Evolutionary conservation across 257 asterid species (phyloP).

Genomic region (Nicotiana obtusifolia): DNA sequence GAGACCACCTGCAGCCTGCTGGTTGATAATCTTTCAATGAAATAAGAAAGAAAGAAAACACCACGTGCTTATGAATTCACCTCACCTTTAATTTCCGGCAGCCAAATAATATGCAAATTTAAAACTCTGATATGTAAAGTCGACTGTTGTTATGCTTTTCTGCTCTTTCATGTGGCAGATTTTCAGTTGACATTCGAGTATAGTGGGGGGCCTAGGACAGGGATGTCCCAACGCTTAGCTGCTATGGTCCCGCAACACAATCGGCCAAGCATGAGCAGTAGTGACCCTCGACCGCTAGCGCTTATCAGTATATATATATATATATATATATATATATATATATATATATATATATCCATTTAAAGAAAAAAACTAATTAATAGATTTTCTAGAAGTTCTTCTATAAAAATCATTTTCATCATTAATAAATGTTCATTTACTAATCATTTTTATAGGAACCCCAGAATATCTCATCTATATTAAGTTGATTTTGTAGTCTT

Average conservation of each 20-base stretch:
- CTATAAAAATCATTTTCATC: neutral
- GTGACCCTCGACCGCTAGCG: neutral
- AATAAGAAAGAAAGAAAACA: no score
- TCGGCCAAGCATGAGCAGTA: neutral
- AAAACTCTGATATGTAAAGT: no score
- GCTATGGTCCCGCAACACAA: neutral
- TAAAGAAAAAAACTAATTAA: neutral
- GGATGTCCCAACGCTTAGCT: neutral
- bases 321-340: no score
- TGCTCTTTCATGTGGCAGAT: neutral
- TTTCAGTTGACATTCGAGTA: neutral
- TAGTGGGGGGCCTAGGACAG: neutral
- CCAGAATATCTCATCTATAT: neutral
- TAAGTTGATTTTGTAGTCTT: neutral
- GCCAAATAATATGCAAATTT: no score
- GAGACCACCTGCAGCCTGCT: no score
- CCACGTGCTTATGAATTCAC: no score
- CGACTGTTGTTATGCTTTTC: neutral
- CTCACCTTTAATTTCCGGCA: no score
- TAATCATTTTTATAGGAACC: neutral
- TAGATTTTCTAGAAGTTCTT: neutral
- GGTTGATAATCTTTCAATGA: no score
- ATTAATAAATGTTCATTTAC: neutral
- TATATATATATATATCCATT: no score
- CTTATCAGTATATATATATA: neutral